Evolutionary conservation across 495 filamentous ascomycete genomes (phyloP).

Genomic region (Penicillium alfredii): DNA sequence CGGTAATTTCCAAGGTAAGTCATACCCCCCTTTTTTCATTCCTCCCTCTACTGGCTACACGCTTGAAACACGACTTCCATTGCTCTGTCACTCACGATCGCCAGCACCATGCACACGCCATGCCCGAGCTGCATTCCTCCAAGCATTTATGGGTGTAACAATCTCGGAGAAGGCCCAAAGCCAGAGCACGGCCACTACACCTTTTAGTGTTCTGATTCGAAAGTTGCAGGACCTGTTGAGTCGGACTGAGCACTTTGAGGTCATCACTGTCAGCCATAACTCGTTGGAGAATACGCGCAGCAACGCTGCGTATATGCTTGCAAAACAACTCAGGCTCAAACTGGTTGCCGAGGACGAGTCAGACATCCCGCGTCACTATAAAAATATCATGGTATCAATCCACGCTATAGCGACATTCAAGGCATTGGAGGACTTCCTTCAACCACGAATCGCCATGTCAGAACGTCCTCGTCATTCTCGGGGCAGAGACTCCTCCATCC

Average conservation of each 20-base stretch:
- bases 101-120: constrained; percentile 33
- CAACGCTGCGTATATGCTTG: constrained; percentile 91
- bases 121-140: constrained; percentile 76
- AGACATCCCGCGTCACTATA: constrained; percentile 76
- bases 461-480: constrained; percentile 70
- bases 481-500: constrained; percentile 60
- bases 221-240: constrained; percentile 96
- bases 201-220: constrained; percentile 84
- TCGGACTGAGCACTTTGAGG: constrained; percentile 96
- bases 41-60: too few relatives aligned
- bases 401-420: constrained; percentile 99
- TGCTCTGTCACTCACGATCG: too few relatives aligned
- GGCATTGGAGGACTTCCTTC: constrained; percentile 90
- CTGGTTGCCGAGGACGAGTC: constrained; percentile 86
- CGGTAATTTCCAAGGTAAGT: constrained; percentile 50
- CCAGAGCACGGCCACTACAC: constrained; percentile 62
- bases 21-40: too few relatives aligned
- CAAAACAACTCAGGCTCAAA: constrained; percentile 88
- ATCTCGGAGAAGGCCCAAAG: constrained; percentile 57
- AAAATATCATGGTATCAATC: constrained; percentile 95
- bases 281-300: constrained; percentile 86
- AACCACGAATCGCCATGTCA: constrained; percentile 77
- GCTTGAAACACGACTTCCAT: too few relatives aligned
- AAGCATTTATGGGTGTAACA: constrained; percentile 85
- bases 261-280: constrained; percentile 90